These are phyloP conservation scores for Asparagopsis taxiformis DNA, from an alignment of 31 red algal species.

Conservation along the genomic window DNA sequence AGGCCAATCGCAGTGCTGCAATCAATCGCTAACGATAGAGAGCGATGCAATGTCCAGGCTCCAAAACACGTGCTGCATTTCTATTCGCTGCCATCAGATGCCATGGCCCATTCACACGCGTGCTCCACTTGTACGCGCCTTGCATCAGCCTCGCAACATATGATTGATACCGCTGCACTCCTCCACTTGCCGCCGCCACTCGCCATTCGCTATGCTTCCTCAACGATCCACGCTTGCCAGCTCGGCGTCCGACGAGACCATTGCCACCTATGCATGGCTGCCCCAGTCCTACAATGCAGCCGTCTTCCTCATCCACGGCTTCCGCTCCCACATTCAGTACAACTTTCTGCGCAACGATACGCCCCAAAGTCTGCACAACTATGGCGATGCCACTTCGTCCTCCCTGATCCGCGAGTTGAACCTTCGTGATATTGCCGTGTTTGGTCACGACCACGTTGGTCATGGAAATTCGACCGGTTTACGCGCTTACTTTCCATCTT, in stretches of 20 bases:
- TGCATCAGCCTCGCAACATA: too few relatives aligned
- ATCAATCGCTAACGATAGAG: too few relatives aligned
- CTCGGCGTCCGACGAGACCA: neutral
- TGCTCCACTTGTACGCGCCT: too few relatives aligned
- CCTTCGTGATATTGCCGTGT: conserved; percentile 32
- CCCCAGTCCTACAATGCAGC: neutral
- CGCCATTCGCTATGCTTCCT: neutral
- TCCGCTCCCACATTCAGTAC: neutral
- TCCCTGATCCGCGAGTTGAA: neutral
- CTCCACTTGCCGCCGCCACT: too few relatives aligned
- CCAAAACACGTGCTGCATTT: conserved; percentile 3
- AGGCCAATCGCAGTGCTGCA: too few relatives aligned
- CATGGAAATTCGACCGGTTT: conserved; percentile 68
- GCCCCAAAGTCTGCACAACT: neutral
- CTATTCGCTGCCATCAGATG: too few relatives aligned
- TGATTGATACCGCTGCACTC: too few relatives aligned
- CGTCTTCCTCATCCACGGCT: neutral
- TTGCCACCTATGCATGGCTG: neutral
- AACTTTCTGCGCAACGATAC: neutral
- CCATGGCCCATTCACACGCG: too few relatives aligned
- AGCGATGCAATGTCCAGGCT: too few relatives aligned
- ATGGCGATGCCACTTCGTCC: neutral
- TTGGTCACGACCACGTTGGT: conserved; percentile 85
- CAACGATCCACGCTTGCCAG: neutral
- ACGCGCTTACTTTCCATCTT: conserved; percentile 66